Evolutionary conservation across 169 alveolate genomes (phyloP).

Genomic region (Besnoitia besnoiti): DNA sequence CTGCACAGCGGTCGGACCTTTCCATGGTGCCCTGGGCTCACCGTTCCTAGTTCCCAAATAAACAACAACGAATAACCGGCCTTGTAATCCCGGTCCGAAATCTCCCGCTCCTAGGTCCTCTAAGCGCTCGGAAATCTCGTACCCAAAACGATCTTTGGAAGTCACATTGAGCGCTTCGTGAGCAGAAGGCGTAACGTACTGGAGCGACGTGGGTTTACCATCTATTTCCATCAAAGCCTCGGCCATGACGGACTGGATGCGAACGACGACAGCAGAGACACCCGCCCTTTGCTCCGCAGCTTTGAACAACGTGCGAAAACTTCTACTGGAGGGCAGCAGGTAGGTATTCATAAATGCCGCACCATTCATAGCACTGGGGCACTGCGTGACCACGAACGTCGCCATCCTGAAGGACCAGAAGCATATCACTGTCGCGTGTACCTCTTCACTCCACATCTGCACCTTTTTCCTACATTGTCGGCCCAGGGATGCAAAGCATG

Average conservation of each 20-base stretch:
- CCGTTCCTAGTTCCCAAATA: background rate
- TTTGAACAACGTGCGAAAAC: background rate
- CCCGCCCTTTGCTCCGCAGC: background rate
- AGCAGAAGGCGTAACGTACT: background rate
- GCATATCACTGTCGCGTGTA: too few relatives aligned
- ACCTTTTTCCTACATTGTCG: too few relatives aligned
- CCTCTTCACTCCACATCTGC: too few relatives aligned
- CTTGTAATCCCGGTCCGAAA: background rate
- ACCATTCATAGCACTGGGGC: background rate
- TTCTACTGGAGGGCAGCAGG: background rate
- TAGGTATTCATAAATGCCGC: background rate
- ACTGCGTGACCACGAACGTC: constrained; percentile 10
- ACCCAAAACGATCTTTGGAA: background rate
- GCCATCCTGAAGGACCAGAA: background rate
- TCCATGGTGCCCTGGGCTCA: background rate
- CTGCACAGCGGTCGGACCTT: background rate
- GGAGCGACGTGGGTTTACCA: background rate
- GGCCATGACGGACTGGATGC: constrained; percentile 20
- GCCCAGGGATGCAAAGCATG: too few relatives aligned
- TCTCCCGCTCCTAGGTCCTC: background rate
- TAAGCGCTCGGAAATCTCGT: background rate
- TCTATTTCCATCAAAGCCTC: constrained; percentile 6
- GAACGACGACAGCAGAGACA: background rate
- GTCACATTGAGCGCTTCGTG: background rate
- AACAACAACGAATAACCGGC: background rate